These are phyloP conservation scores for Odontarrhena argentea DNA, from an alignment of 345 rosid genomes.

Conservation along the genomic window DNA sequence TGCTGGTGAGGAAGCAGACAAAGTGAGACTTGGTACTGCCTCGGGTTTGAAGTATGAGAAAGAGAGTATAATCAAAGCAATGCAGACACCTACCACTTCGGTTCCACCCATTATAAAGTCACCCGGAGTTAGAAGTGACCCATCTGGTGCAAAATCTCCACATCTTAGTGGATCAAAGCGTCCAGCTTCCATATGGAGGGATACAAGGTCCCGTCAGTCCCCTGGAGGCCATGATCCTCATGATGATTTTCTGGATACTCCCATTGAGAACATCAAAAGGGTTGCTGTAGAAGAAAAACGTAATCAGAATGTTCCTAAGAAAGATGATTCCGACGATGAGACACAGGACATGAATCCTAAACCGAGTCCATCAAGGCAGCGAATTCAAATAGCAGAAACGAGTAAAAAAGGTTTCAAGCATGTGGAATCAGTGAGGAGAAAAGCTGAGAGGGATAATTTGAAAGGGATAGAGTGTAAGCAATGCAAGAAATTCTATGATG, in stretches of 20 bases:
- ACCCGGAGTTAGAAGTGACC: slow-evolving; percentile 37
- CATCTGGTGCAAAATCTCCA: slow-evolving; percentile 44
- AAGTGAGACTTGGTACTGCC: slow-evolving; percentile 46
- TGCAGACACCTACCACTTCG: slow-evolving; percentile 43
- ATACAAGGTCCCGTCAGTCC: slow-evolving; percentile 61
- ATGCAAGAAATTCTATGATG: slow-evolving; percentile 93
- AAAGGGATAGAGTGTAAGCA: slow-evolving; percentile 87
- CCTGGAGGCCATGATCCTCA: slow-evolving; percentile 70
- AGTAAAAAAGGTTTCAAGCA: slow-evolving; percentile 64
- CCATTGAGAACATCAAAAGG: slow-evolving; percentile 60
- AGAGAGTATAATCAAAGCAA: slow-evolving; percentile 41
- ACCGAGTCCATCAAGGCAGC: slow-evolving; percentile 44
- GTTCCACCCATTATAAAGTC: slow-evolving; percentile 38
- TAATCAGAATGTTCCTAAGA: slow-evolving; percentile 34
- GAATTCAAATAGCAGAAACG: slow-evolving; percentile 41
- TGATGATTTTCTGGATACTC: slow-evolving; percentile 90
- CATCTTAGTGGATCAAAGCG: slow-evolving; percentile 61
- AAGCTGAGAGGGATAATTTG: slow-evolving; percentile 68
- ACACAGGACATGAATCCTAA: slow-evolving; percentile 66
- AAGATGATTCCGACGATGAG: slow-evolving; percentile 62
- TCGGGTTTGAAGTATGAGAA: slow-evolving; percentile 40
- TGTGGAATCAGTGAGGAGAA: slow-evolving; percentile 79
- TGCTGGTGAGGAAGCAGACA: slow-evolving; percentile 33
- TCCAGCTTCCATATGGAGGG: slow-evolving; percentile 74
- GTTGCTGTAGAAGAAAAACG: slow-evolving; percentile 44